Base-by-base conservation (phyloP, 108 stramenopile genomes). In the Nitzschia putrida region DNA sequence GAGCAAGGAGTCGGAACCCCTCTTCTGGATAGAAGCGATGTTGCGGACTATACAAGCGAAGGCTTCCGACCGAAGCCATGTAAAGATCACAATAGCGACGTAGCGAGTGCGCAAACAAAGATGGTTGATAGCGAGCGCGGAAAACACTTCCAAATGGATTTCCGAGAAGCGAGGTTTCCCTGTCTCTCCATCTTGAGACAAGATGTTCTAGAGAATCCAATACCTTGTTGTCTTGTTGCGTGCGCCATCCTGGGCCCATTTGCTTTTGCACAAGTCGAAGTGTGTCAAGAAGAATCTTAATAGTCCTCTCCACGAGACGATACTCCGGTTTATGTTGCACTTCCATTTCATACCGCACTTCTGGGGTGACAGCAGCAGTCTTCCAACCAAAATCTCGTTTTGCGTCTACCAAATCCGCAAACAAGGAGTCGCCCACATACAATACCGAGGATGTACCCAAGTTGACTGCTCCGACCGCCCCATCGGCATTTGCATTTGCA, bases 331-430 rank as follows among this genome's bases (percentile, higher is more conserved):
- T 65, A 29, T 79, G 41, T 60, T 88, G 83, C 8, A 88, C 53
- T 47, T 88, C 81, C 59, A 88, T 75, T 65, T 95, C 89, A 40
- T 68, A 74, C 37, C 87, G 74, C 5, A 94, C 89, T 52, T 94
- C 93, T 4, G 93, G 89, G 10, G 88, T 85, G 12, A 95, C 92
- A 18, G 90, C 94, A n/a, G 90, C 94, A 20, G 94, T 95, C 18
- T 80, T 89, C 95, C 95, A 95, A 5, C 91, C 90, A 57, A 81
- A 93, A 66, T 93, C 90, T 13, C 92, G 87, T 42, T 97, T 96
- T 10, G 96, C 97, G 69, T 97, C 96, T 9, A 98, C 97, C 39
- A 98, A 71, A 84, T 98, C 97, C n/a, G 98, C 97, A 81, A 97
- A 97, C 13, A 98, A 76, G 25, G 93, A 94, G 64, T 98, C 98